These are phyloP conservation scores for Starmerella sirachaensis DNA, from an alignment of 805 yeast species.

Conservation along the genomic window DNA sequence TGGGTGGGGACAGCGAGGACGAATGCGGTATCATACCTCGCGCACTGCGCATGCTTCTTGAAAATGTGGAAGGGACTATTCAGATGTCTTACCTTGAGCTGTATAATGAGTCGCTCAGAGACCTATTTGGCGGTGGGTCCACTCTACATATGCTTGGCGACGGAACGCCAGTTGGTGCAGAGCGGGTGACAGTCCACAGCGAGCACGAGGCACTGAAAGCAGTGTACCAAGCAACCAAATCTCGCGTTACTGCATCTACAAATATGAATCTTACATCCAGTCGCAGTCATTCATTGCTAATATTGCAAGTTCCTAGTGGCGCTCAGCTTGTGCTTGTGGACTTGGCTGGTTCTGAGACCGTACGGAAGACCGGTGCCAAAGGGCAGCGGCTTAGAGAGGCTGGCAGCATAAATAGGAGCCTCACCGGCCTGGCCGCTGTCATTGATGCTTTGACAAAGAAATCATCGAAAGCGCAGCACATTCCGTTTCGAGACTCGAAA, in stretches of 20 bases:
- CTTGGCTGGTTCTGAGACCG: conserved; percentile 76
- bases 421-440: conserved; percentile 66
- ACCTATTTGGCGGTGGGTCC: conserved; percentile 40
- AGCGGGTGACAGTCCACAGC: conserved; percentile 46
- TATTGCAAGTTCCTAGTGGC: conserved; percentile 34
- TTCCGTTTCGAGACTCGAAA: conserved; percentile 69
- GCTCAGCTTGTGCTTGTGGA: conserved; percentile 61
- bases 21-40: conserved; percentile 60
- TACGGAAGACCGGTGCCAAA: conserved; percentile 59
- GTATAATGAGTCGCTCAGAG: conserved; percentile 63
- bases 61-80: conserved; percentile 27
- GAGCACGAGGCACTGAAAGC: conserved; percentile 45
- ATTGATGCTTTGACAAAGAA: conserved; percentile 48
- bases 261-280: conserved; percentile 39
- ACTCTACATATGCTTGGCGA: conserved; percentile 31
- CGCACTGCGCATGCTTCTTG: conserved; percentile 51
- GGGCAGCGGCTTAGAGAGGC: conserved; percentile 71
- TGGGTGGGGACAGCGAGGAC: conserved; percentile 37
- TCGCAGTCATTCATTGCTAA: conserved; percentile 72
- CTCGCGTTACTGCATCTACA: conserved; percentile 49
- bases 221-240: conserved; percentile 44
- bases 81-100: conserved; percentile 68
- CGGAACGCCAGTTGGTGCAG: conserved; percentile 51
- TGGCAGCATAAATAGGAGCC: conserved; percentile 65
- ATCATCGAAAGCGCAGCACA: conserved; percentile 34